Evolutionary conservation across 2,329 filamentous ascomycete genomes (phyloP).

Genomic region (Talaromyces islandicus): DNA sequence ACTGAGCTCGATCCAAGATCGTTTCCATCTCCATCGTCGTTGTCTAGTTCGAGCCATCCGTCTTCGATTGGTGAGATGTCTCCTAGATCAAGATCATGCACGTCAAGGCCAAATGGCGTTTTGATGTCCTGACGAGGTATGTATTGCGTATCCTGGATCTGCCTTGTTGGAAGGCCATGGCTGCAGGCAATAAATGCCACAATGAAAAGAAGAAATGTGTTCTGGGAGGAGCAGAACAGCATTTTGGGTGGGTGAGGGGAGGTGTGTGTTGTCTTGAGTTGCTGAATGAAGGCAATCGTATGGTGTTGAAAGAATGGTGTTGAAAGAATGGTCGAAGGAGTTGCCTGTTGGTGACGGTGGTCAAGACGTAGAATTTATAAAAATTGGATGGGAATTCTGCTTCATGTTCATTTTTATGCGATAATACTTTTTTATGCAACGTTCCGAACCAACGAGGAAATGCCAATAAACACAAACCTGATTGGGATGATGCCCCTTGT

Average conservation of each 20-base stretch:
- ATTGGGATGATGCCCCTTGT: background rate
- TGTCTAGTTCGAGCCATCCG: background rate
- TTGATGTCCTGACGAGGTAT: background rate
- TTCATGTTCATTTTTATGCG: background rate
- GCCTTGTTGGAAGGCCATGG: background rate
- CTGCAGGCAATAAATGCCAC: background rate
- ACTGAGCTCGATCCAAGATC: background rate
- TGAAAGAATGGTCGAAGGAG: background rate
- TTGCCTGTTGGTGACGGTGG: background rate
- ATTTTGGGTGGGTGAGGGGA: background rate
- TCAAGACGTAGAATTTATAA: background rate
- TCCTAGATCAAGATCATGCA: slow-evolving; percentile 1
- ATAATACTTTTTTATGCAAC: background rate
- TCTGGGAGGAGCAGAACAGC: background rate
- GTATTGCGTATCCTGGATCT: background rate
- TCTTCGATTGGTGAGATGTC: slow-evolving; percentile 6
- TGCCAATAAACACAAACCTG: background rate
- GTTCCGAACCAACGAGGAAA: background rate
- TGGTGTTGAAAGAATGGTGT: background rate
- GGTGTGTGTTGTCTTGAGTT: background rate
- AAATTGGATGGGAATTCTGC: background rate
- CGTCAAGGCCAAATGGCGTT: background rate
- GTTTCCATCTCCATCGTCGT: background rate
- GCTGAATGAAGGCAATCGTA: background rate
- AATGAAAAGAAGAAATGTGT: background rate